Conservation (phyloP, 1,284 basidiomycete genomes). For the Rhodotorula glutinis region DNA sequence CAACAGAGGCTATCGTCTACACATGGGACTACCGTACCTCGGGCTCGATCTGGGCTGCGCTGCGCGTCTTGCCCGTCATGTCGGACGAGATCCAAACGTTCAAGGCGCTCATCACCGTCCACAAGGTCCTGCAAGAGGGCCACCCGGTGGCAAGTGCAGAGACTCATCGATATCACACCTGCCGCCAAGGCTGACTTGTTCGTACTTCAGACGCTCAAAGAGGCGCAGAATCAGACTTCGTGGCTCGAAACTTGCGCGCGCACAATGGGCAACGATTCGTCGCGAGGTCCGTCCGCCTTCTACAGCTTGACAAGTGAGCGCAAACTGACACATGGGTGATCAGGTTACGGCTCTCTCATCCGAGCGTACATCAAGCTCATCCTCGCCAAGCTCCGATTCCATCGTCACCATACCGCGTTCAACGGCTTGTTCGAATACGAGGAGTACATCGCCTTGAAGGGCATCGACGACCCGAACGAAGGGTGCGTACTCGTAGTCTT, state of each 20-base stretch:
- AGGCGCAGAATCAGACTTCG: constrained; percentile 90
- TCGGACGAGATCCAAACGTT: constrained; percentile 95
- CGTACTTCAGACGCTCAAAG: constrained; percentile 72
- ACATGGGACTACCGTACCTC: constrained; percentile 99
- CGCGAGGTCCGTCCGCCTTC: constrained; percentile 58
- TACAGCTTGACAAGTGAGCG: too few species aligned
- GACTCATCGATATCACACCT: neutral
- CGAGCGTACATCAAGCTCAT: constrained; percentile 91
- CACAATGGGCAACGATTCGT: constrained; percentile 74
- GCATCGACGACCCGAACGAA: constrained; percentile 95
- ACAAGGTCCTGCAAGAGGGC: constrained; percentile 92
- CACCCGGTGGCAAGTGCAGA: constrained; percentile 72
- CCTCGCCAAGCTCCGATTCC: constrained; percentile 89
- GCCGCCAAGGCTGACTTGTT: neutral
- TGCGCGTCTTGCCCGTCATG: constrained; percentile 89
- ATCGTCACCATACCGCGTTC: constrained; percentile 87
- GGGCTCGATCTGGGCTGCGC: constrained; percentile 90
- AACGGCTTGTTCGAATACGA: constrained; percentile 96
- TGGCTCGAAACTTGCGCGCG: constrained; percentile 94
- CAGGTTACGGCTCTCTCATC: constrained; percentile 87
- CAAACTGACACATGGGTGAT: neutral
- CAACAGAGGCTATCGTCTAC: constrained; percentile 94
- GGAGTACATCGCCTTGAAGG: constrained; percentile 91
- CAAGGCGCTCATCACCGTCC: constrained; percentile 91
- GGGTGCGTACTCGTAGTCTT: constrained; percentile 59